A percentile compares a stretch with the other conserved stretches of the same genome.
These are phyloP conservation scores for Botrytis fabae DNA, from an alignment of 2,329 filamentous ascomycete genomes.

Conservation along the genomic window DNA sequence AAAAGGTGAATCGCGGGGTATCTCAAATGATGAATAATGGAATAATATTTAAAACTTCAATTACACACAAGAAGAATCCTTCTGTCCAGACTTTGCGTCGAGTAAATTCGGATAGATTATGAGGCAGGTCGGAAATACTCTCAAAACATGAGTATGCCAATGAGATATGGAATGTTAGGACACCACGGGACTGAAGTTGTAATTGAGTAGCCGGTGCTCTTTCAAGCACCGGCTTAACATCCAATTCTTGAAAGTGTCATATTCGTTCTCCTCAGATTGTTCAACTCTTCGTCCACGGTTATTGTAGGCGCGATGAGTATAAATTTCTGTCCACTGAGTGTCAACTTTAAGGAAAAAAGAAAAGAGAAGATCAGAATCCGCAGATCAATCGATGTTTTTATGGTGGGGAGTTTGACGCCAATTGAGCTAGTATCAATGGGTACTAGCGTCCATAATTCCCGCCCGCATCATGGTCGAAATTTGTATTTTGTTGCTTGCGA, in stretches of 20 bases:
- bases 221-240: conserved; percentile 37
- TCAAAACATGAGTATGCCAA: conserved; percentile 24
- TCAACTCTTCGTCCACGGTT: conserved; percentile 58
- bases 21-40: background rate
- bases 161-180: conserved; percentile 33
- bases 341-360: conserved; percentile 55
- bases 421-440: background rate
- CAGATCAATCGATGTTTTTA: conserved; percentile 15
- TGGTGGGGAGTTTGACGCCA: conserved; percentile 11
- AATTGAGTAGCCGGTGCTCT: conserved; percentile 32
- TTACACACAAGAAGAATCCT: background rate
- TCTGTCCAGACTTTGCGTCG: background rate
- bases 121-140: conserved; percentile 31
- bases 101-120: background rate
- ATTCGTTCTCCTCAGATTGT: conserved; percentile 50
- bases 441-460: background rate
- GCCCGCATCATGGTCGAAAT: conserved; percentile 14
- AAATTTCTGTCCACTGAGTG: conserved; percentile 54
- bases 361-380: conserved; percentile 36
- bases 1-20: background rate
- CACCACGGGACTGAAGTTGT: conserved; percentile 41
- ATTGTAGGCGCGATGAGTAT: conserved; percentile 52
- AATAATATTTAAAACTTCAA: conserved; percentile 9
- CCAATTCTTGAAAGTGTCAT: conserved; percentile 43
- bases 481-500: conserved; percentile 6